Percentiles rank a stretch among this genome's conserved stretches.
Conservation (phyloP, 805 yeast genomes). For the Alloascoidea hylecoeti region DNA sequence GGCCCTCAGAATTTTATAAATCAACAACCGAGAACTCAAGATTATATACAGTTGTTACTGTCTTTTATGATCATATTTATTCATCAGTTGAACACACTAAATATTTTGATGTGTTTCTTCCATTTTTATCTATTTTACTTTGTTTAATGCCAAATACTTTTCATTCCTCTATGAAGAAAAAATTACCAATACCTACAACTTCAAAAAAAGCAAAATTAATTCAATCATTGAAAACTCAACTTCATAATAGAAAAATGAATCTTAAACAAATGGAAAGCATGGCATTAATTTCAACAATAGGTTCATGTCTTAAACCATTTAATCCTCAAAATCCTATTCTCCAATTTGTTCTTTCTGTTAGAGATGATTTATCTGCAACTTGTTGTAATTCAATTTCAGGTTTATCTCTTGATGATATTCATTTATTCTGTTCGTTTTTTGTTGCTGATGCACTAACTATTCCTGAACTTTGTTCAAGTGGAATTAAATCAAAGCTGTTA, state of each 20-base stretch:
- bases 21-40: conserved; percentile 2
- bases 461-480: not conserved
- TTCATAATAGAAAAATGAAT: not conserved
- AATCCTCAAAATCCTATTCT: not conserved
- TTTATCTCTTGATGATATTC: not conserved
- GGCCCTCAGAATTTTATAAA: conserved; percentile 26
- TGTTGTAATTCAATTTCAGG: not conserved
- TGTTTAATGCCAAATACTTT: conserved; percentile 7
- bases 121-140: conserved; percentile 9
- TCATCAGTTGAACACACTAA: not conserved
- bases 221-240: not conserved
- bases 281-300: not conserved
- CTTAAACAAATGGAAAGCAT: not conserved
- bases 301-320: not conserved
- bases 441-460: not conserved
- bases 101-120: conserved; percentile 7
- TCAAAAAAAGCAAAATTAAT: conserved; percentile 4
- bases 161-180: conserved; percentile 5
- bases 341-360: not conserved
- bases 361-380: not conserved
- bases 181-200: conserved; percentile 4
- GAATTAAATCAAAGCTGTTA: not conserved
- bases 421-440: not conserved
- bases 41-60: conserved; percentile 6
- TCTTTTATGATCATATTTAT: conserved; percentile 7